phyloP scores from a whole-genome alignment of 768 basidiomycete species.

The Zangia roseola region DNA sequence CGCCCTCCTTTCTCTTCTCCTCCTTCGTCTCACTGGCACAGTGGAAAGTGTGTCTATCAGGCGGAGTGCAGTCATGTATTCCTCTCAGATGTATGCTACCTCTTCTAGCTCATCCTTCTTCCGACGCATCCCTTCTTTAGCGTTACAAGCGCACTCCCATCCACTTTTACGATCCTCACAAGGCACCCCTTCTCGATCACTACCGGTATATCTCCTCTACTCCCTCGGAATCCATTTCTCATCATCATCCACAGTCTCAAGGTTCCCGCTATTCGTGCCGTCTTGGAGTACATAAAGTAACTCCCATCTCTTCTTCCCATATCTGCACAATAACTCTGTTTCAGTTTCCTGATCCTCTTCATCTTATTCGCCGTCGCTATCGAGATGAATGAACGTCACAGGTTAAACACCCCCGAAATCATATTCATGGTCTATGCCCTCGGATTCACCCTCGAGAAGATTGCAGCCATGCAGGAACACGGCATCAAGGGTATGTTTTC shows the following conservation, averaged over 20 bases:
- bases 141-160: conserved; percentile 92
- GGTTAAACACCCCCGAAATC: conserved; percentile 64
- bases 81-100: conserved; percentile 73
- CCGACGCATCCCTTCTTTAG: conserved; percentile 38
- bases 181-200: conserved; percentile 91
- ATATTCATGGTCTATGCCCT: conserved; percentile 76
- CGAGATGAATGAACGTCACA: conserved; percentile 62
- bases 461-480: conserved; percentile 95
- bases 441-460: conserved; percentile 89
- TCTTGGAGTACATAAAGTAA: conserved; percentile 87
- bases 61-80: conserved; percentile 85
- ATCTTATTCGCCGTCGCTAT: conserved; percentile 77
- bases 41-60: conserved; percentile 90
- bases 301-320: conserved; percentile 1
- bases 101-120: neutral
- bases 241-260: conserved; percentile 57
- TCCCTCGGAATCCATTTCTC: neutral
- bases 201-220: conserved; percentile 61
- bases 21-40: conserved; percentile 32
- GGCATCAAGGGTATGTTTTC: conserved; percentile 71
- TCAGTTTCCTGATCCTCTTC: conserved; percentile 75
- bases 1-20: neutral
- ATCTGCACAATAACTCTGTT: neutral
- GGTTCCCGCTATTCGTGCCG: conserved; percentile 88
- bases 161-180: conserved; percentile 93